These are phyloP conservation scores for Serpula lacrymans DNA, from an alignment of 768 basidiomycete genomes.

Conservation along the genomic window DNA sequence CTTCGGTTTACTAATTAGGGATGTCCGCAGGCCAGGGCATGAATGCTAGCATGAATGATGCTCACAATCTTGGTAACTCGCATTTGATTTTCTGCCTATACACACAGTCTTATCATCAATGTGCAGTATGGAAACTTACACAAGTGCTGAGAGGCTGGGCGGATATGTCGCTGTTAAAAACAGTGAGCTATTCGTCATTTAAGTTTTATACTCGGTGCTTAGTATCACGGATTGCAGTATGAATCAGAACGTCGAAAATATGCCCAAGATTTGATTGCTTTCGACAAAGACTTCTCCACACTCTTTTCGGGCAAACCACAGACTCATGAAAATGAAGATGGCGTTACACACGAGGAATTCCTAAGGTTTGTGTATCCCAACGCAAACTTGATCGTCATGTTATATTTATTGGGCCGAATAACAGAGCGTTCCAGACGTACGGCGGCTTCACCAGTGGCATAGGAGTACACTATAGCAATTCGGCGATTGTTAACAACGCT, in stretches of 20 bases:
- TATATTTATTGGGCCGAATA: neutral
- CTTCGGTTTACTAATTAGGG: no score
- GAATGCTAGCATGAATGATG: slow-evolving; percentile 54
- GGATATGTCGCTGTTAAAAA: slow-evolving; percentile 41
- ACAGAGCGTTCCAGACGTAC: slow-evolving; percentile 42
- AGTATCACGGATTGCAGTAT: slow-evolving; percentile 31
- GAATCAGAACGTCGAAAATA: slow-evolving; percentile 51
- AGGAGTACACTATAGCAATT: slow-evolving; percentile 47
- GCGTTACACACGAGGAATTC: slow-evolving; percentile 42
- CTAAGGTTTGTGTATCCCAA: slow-evolving; percentile 28
- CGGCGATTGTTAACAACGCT: slow-evolving; percentile 29
- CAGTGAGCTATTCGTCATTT: slow-evolving; percentile 28
- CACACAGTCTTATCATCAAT: neutral
- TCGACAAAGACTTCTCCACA: slow-evolving; percentile 47
- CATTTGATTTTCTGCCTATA: neutral
- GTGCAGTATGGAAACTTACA: slow-evolving; percentile 49
- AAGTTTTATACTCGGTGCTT: neutral
- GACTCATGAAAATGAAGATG: slow-evolving; percentile 32
- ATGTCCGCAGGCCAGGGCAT: slow-evolving; percentile 44
- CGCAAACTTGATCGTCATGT: neutral
- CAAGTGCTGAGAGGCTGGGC: slow-evolving; percentile 49
- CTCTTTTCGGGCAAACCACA: slow-evolving; percentile 54
- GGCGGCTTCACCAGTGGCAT: slow-evolving; percentile 46
- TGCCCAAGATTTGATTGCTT: slow-evolving; percentile 52
- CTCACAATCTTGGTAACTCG: slow-evolving; percentile 44